Evolutionary conservation across 2,329 filamentous ascomycete species (phyloP), one percentile per base, ranked within the genome.

Genomic region (Ascocoryne sarcoides): DNA sequence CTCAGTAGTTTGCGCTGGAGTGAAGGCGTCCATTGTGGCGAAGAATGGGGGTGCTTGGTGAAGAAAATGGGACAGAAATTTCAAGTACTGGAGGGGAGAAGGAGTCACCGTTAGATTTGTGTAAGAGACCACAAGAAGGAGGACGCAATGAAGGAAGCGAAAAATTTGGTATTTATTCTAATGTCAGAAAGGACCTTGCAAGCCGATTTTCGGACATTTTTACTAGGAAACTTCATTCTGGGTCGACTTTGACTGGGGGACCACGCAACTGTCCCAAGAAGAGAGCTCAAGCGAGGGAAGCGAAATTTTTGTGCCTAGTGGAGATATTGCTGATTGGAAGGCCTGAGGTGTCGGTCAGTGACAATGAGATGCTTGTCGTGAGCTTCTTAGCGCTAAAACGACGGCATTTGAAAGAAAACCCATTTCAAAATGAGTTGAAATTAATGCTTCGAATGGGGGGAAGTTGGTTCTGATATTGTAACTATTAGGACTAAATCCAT

Each of bases 1-100:
- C 56, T 75, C 69, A 5, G 67, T 66, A 26, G 71, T 67, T 57
- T 76, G 65, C 10, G 55, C 49, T 1, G 69, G 66, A 4, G 66
- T 67, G 51, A 69, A 69, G 4, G 66, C 59, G 43, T 69, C 54
- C 54, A 57, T 55, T 35, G 19, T 47, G 39, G 23, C 29, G 30
- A 12, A 14, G 15, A 30, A 32, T 7, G 8, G 14, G 15, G 7
- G 7, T 12, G 7, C 23, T 26, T 26, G 23, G 23, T 12, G 7
- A 12, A 26, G 7, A 12, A 12, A 7, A 12, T 12, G 23, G 23
- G 23, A 26, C n/a, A n/a, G n/a, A 12, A 12, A 26, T 12, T 26
- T 26, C 12, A 12, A 26, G 23, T 7, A 26, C 23, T 7, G 12
- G 7, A 26, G 7, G 12, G 7, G 12, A 7, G 12, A 26, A 26